Evolutionary conservation across 768 basidiomycete genomes (phyloP).

Genomic region (Tricholoma bakamatsutake): DNA sequence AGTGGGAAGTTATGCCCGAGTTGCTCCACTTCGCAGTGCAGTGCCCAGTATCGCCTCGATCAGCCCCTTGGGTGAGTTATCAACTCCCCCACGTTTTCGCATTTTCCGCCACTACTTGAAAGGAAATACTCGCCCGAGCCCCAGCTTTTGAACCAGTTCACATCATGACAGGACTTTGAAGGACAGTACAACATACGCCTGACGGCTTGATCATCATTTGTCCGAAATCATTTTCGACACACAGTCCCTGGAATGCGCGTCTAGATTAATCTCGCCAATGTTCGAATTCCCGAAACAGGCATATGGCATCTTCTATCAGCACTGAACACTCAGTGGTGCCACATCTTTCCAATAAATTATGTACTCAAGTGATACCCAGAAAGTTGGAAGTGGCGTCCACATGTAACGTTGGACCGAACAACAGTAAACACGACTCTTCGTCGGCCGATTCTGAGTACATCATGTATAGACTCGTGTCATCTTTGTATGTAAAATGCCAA

Average conservation of each 20-base stretch:
- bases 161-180: background rate
- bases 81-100: slow-evolving; percentile 2
- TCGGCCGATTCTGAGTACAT: background rate
- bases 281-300: background rate
- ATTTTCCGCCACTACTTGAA: background rate
- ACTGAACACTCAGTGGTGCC: background rate
- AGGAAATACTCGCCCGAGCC: background rate
- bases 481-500: background rate
- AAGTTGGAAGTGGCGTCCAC: background rate
- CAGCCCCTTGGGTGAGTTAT: background rate
- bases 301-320: background rate
- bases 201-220: background rate
- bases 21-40: background rate
- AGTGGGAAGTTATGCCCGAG: background rate
- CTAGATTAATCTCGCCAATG: background rate
- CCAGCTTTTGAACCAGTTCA: background rate
- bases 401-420: background rate
- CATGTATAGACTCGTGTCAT: background rate
- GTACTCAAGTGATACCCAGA: background rate
- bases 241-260: background rate
- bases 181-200: background rate
- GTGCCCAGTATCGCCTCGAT: background rate
- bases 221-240: background rate
- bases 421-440: background rate
- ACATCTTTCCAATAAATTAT: background rate